A percentile compares a stretch with the other conserved stretches of the same genome.
phyloP scores from a whole-genome alignment of 2,329 filamentous ascomycete species.

The Fusarium coffeatum region DNA sequence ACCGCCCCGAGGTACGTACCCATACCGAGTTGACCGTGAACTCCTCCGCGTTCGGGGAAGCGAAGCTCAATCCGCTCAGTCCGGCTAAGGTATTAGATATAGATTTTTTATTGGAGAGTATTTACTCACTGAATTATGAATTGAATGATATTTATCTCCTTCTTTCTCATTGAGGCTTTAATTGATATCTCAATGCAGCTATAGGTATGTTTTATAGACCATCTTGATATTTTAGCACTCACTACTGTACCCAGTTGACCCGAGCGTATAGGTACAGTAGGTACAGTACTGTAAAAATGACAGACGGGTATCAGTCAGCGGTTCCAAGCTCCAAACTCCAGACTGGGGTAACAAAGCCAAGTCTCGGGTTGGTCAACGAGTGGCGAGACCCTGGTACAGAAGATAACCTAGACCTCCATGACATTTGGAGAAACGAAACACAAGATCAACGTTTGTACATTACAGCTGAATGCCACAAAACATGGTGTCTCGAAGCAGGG shows the following conservation, averaged over 20 bases:
- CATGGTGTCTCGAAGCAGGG: not conserved
- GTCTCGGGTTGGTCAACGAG: slow-evolving; percentile 6
- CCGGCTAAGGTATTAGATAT: not conserved
- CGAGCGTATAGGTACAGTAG: not conserved
- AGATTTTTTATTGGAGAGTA: not conserved
- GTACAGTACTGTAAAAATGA: not conserved
- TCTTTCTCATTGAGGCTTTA: not conserved
- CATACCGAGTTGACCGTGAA: slow-evolving; percentile 16
- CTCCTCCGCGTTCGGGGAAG: not conserved
- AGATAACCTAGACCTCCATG: slow-evolving; percentile 1
- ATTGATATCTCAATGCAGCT: not conserved
- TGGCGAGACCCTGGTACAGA: slow-evolving; percentile 11
- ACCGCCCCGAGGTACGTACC: slow-evolving; percentile 35
- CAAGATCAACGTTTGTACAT: slow-evolving; percentile 7
- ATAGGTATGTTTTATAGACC: not conserved
- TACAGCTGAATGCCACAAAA: not conserved
- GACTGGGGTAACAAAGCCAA: slow-evolving; percentile 33
- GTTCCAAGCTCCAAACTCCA: slow-evolving; percentile 7
- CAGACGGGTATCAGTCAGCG: slow-evolving; percentile 14
- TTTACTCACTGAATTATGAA: not conserved
- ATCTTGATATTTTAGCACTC: not conserved
- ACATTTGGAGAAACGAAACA: slow-evolving; percentile 18
- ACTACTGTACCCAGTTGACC: not conserved
- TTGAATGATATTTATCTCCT: not conserved
- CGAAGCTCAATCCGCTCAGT: not conserved